Percentiles rank a stretch among this genome's conserved stretches.
phyloP scores from a whole-genome alignment of 176 grass and related monocot species.

The Thalia dealbata region DNA sequence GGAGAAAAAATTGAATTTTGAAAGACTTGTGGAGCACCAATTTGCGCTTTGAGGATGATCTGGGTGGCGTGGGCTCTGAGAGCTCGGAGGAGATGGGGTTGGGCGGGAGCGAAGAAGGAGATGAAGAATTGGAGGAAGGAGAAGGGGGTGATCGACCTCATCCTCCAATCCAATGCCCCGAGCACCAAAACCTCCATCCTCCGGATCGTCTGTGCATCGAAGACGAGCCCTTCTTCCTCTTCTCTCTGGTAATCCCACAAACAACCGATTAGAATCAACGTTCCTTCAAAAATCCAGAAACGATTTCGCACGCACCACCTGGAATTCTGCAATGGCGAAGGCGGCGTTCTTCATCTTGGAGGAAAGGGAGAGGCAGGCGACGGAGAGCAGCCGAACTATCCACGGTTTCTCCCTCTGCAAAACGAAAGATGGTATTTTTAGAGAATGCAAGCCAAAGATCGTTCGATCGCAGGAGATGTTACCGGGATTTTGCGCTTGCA shows the following conservation, averaged over 20 bases:
- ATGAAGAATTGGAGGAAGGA: conserved; percentile 87
- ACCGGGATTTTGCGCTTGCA: conserved; percentile 64
- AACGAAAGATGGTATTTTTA: too few relatives aligned
- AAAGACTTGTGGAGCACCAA: conserved; percentile 28
- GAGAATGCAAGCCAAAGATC: neutral
- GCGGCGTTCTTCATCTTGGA: conserved; percentile 80
- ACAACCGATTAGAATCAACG: neutral
- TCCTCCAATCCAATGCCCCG: conserved; percentile 58
- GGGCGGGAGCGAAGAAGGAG: conserved; percentile 43
- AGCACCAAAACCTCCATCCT: conserved; percentile 82
- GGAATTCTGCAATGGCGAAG: conserved; percentile 44
- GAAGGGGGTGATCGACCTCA: conserved; percentile 85
- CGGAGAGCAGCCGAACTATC: conserved; percentile 64
- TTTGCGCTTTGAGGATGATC: conserved; percentile 48
- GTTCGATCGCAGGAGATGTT: neutral
- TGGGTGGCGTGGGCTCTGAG: conserved; percentile 58
- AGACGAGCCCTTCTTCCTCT: conserved; percentile 48
- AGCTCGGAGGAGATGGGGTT: conserved; percentile 31
- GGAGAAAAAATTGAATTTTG: neutral
- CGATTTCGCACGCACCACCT: conserved; percentile 24
- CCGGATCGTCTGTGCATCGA: conserved; percentile 49
- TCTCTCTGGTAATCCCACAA: conserved; percentile 32
- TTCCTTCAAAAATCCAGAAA: neutral
- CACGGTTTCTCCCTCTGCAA: conserved; percentile 47
- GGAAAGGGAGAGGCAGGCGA: conserved; percentile 82